Percentiles rank a stretch among this genome's conserved stretches.
phyloP scores from a whole-genome alignment of 2,329 filamentous ascomycete species.

The Colletotrichum sp. region DNA sequence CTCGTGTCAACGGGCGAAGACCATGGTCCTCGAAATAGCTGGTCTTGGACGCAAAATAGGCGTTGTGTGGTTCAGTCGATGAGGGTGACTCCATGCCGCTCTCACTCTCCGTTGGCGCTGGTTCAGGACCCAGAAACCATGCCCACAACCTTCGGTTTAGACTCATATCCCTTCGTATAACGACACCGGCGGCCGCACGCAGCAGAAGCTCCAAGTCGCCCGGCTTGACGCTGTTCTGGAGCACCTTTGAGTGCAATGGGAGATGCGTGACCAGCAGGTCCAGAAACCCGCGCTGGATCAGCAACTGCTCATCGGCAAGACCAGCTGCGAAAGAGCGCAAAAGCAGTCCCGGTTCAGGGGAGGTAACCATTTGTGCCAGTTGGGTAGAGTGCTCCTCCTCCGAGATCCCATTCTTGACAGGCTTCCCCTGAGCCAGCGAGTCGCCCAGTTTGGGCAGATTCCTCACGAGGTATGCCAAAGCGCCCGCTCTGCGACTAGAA shows the following conservation, averaged over 20 bases:
- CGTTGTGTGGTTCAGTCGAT: conserved; percentile 47
- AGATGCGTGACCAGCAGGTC: conserved; percentile 91
- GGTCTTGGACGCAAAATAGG: conserved; percentile 62
- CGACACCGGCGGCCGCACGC: conserved; percentile 83
- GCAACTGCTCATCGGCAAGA: conserved; percentile 82
- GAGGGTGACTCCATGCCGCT: conserved; percentile 49
- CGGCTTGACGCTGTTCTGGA: conserved; percentile 75
- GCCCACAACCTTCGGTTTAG: conserved; percentile 93
- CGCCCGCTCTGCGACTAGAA: conserved; percentile 81
- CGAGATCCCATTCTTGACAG: conserved; percentile 29
- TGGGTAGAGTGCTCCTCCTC: conserved; percentile 57
- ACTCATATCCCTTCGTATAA: conserved; percentile 93
- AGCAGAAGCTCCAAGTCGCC: conserved; percentile 84
- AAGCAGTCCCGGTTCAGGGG: conserved; percentile 89
- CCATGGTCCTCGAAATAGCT: conserved; percentile 87
- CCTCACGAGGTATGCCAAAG: conserved; percentile 83
- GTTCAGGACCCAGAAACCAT: conserved; percentile 88
- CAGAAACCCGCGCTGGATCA: conserved; percentile 93
- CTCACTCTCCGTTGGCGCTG: conserved; percentile 53
- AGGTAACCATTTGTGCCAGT: conserved; percentile 72
- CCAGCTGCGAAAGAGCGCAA: conserved; percentile 92
- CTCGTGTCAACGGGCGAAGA: conserved; percentile 73
- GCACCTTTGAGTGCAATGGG: conserved; percentile 80
- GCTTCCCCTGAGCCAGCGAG: conserved; percentile 31
- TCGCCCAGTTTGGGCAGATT: conserved; percentile 75